These are phyloP conservation scores for Pythium biforme DNA, from an alignment of 352 stramenopile species.

Conservation along the genomic window DNA sequence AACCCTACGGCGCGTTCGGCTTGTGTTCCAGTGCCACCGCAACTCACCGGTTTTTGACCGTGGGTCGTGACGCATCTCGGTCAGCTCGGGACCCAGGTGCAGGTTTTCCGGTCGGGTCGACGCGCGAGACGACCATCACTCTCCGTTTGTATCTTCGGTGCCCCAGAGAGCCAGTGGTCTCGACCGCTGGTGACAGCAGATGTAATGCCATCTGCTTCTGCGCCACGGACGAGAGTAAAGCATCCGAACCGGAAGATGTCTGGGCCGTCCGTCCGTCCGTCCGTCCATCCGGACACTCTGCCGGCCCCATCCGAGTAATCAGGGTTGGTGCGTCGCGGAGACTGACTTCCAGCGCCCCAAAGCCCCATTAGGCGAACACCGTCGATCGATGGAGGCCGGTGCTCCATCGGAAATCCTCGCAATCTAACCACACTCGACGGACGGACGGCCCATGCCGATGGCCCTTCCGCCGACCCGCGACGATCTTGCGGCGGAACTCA, in stretches of 20 bases:
- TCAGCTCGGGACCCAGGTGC: neutral
- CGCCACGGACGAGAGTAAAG: neutral
- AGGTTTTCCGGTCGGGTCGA: too few relatives aligned
- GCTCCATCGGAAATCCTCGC: neutral
- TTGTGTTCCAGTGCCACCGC: neutral
- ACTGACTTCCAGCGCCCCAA: constrained; percentile 1
- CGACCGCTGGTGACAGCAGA: neutral
- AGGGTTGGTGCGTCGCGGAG: neutral
- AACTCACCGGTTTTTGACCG: constrained; percentile 14
- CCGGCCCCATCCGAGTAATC: neutral
- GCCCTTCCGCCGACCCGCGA: constrained; percentile 27
- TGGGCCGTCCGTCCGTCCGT: neutral
- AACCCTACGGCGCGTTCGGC: neutral
- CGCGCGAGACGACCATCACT: constrained; percentile 2
- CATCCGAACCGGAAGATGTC: neutral
- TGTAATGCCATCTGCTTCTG: constrained; percentile 14
- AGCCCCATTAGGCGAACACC: constrained; percentile 15
- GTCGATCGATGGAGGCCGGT: constrained; percentile 9
- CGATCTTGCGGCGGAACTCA: constrained; percentile 26
- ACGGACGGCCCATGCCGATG: constrained; percentile 14
- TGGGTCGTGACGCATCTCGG: constrained; percentile 4
- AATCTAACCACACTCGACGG: neutral
- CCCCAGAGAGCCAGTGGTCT: constrained; percentile 5
- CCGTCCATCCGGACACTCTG: neutral
- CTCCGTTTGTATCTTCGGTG: neutral